Evolutionary conservation across 139 green algal genomes (phyloP).

Genomic region (Axilococcus clingmanii): DNA sequence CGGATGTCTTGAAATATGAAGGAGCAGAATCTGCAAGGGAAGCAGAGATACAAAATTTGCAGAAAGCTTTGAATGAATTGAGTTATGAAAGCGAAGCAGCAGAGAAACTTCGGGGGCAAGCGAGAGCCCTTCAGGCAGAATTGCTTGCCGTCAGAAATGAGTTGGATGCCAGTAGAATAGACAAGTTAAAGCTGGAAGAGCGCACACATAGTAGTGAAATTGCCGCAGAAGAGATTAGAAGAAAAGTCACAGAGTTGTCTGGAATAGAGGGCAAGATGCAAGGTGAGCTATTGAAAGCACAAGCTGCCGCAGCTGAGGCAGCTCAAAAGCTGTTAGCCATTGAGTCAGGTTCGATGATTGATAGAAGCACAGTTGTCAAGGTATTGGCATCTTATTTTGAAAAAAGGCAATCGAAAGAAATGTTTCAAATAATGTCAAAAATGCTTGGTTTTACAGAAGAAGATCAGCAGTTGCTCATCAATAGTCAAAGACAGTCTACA

Average conservation of each 20-base stretch:
- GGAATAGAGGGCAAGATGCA: slow-evolving; percentile 1
- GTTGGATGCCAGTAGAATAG: slow-evolving; percentile 9
- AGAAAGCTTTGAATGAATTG: slow-evolving; percentile 24
- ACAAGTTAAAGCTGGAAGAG: background rate
- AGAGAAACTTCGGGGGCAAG: slow-evolving; percentile 12
- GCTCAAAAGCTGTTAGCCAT: background rate
- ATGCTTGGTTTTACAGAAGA: no score
- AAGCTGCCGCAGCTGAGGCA: background rate
- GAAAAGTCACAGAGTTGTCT: background rate
- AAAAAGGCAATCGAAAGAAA: slow-evolving; percentile 4
- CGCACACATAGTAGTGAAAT: slow-evolving; percentile 9
- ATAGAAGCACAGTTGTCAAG: slow-evolving; percentile 22
- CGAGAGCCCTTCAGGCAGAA: slow-evolving; percentile 15
- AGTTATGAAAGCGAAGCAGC: slow-evolving; percentile 31
- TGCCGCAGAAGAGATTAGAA: slow-evolving; percentile 1
- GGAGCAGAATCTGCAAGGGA: slow-evolving; percentile 5
- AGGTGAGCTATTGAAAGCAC: slow-evolving; percentile 5
- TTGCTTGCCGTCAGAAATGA: slow-evolving; percentile 11
- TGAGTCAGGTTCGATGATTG: slow-evolving; percentile 18
- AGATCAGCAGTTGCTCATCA: no score
- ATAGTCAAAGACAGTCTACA: no score
- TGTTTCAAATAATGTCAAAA: slow-evolving; percentile 8
- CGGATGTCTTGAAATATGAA: background rate
- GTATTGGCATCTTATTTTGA: background rate
- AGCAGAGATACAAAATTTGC: slow-evolving; percentile 33